Evolutionary conservation across 1,139 yeast genomes (phyloP).

Genomic region (Wickerhamomyces sp.): DNA sequence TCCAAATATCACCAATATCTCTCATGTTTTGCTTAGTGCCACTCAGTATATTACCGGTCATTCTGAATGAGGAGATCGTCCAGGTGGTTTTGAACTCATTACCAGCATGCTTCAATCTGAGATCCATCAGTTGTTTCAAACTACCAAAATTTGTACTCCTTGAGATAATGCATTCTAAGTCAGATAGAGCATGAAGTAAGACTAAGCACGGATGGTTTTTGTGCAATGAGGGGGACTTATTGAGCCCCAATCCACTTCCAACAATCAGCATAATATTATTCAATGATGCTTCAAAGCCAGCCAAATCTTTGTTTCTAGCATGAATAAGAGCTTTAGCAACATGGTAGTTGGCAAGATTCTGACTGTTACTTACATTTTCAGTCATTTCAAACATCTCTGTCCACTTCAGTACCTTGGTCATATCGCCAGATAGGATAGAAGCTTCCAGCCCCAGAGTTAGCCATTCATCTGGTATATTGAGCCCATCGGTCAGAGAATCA

Average conservation of each 20-base stretch:
- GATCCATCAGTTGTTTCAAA: conserved; percentile 10
- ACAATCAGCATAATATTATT: conserved; percentile 49
- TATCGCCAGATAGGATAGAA: conserved; percentile 60
- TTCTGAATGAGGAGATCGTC: conserved; percentile 54
- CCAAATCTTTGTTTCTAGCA: conserved; percentile 31
- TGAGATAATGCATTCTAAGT: conserved; percentile 35
- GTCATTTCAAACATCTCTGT: conserved; percentile 34
- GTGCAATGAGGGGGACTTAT: conserved; percentile 57
- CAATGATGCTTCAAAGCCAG: conserved; percentile 35
- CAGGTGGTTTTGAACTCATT: conserved; percentile 61
- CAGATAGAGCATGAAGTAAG: conserved; percentile 68
- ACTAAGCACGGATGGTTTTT: conserved; percentile 53
- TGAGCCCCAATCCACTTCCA: conserved; percentile 57
- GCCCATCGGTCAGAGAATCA: conserved; percentile 16
- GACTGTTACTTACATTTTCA: conserved; percentile 44
- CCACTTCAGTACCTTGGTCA: conserved; percentile 55
- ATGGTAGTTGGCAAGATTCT: conserved; percentile 54
- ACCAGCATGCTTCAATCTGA: conserved; percentile 46
- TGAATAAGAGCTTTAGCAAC: conserved; percentile 57
- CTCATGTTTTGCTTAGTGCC: conserved; percentile 32
- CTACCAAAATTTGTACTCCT: conserved; percentile 25
- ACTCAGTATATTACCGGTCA: conserved; percentile 46
- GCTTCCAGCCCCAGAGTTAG: conserved; percentile 69
- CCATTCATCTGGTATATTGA: conserved; percentile 44
- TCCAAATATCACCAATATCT: conserved; percentile 47